A percentile compares a stretch with the other conserved stretches of the same genome.
These are phyloP conservation scores for Metschnikowia anglica DNA, from an alignment of 805 yeast genomes.

Conservation along the genomic window DNA sequence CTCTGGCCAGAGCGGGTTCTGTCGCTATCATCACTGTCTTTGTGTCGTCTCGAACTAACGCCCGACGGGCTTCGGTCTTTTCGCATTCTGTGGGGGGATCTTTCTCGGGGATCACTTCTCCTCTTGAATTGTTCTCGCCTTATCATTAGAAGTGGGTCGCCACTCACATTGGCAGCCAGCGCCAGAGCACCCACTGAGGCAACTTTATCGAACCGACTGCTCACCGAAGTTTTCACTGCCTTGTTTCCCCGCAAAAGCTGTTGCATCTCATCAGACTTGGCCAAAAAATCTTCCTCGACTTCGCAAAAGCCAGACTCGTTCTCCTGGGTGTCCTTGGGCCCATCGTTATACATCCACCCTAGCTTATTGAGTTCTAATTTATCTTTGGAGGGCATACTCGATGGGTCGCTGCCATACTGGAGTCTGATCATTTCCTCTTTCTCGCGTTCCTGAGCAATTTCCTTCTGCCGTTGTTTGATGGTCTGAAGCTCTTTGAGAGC, in stretches of 20 bases:
- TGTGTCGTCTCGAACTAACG: background rate
- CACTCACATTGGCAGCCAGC: conserved; percentile 22
- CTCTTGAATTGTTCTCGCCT: conserved; percentile 20
- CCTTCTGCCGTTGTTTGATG: conserved; percentile 61
- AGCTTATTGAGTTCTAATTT: conserved; percentile 48
- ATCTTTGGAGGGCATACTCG: conserved; percentile 33
- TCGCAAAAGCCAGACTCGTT: conserved; percentile 41
- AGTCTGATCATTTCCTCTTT: conserved; percentile 51
- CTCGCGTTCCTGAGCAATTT: conserved; percentile 61
- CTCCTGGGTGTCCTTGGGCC: conserved; percentile 27
- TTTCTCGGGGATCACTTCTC: conserved; percentile 4
- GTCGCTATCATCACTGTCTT: too few relatives aligned
- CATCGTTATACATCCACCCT: conserved; percentile 85
- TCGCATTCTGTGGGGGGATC: conserved; percentile 2
- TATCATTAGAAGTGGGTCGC: conserved; percentile 54
- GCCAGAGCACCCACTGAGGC: conserved; percentile 24
- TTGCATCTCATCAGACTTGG: conserved; percentile 43
- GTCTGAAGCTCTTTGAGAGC: conserved; percentile 67
- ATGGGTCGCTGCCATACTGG: conserved; percentile 42
- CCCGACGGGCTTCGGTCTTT: too few relatives aligned
- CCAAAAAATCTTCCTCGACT: conserved; percentile 28
- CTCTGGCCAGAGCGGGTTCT: too few relatives aligned
- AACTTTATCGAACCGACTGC: conserved; percentile 27
- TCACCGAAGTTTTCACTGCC: conserved; percentile 34
- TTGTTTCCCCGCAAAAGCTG: conserved; percentile 55